Evolutionary conservation across 2,329 filamentous ascomycete genomes (phyloP).

Genomic region (Xylariomycetidae sp.): DNA sequence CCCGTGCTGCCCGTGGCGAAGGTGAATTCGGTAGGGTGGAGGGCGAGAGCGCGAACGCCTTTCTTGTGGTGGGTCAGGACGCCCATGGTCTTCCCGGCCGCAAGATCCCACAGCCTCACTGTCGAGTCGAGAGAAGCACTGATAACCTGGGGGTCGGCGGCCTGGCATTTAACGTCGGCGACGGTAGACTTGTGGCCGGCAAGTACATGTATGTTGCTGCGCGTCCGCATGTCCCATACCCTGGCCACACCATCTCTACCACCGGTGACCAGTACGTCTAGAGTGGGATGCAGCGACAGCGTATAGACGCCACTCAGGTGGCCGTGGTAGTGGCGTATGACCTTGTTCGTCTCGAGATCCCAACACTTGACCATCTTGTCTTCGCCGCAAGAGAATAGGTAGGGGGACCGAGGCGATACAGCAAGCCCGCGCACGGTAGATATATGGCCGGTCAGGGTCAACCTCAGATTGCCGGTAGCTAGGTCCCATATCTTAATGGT

Average conservation of each 20-base stretch:
- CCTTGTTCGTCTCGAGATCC: slow-evolving; percentile 99
- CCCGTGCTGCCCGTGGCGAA: slow-evolving; percentile 90
- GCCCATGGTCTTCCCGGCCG: slow-evolving; percentile 92
- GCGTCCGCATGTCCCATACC: slow-evolving; percentile 97
- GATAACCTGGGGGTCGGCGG: slow-evolving; percentile 94
- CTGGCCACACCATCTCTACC: slow-evolving; percentile 90
- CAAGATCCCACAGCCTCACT: slow-evolving; percentile 90
- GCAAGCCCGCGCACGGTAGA: slow-evolving; percentile 89
- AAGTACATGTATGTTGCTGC: slow-evolving; percentile 92
- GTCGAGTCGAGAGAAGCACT: slow-evolving; percentile 89
- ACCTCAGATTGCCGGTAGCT: slow-evolving; percentile 74
- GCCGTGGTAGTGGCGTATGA: slow-evolving; percentile 95
- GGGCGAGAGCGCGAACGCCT: slow-evolving; percentile 77
- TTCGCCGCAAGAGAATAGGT: slow-evolving; percentile 95
- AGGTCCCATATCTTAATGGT: slow-evolving; percentile 99
- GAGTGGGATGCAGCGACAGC: slow-evolving; percentile 83
- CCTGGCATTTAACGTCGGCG: slow-evolving; percentile 84
- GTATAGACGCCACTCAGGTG: slow-evolving; percentile 96
- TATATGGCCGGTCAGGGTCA: slow-evolving; percentile 87
- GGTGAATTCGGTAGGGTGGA: slow-evolving; percentile 90
- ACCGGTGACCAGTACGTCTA: slow-evolving; percentile 92
- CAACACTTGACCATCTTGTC: slow-evolving; percentile 99
- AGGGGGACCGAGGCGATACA: slow-evolving; percentile 88
- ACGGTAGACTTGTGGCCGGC: slow-evolving; percentile 88
- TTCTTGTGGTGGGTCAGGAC: slow-evolving; percentile 98